Evolutionary conservation across 345 rosid genomes (phyloP), one percentile per base, ranked within the genome.

Genomic region (Nasturtium officinale): DNA sequence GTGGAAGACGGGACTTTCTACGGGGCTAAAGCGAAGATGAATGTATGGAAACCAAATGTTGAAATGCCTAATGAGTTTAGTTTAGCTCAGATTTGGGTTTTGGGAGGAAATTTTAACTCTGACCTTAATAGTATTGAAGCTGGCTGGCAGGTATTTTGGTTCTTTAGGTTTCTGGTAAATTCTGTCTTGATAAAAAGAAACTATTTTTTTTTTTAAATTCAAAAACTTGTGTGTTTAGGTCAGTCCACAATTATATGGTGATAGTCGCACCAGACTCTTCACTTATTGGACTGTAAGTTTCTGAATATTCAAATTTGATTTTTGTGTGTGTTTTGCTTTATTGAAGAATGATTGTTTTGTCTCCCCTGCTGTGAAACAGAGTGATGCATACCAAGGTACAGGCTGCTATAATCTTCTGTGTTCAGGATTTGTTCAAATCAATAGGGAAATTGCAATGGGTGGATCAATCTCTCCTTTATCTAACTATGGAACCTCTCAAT

Each of bases 41-140:
- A 88, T 65, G 93, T 88, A 11, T 88, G 93, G 93, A 80, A 86
- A 61, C 93, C 93, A 3, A 77, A 82, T 67, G 85, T 84, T 7
- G 86, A 88, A 61, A 87, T 82, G 72, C 78, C 86, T 42, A 86
- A 86, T 79, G 93, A 88, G 69, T 88, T 88, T 75, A 88, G 90
- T 75, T 72, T 88, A 35, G 87, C 90, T 64, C 93, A 88, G 79
- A 78, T 88, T 56, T 88, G 93, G 93, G 81, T 88, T 47, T 61
- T 88, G 11, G 93, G 93, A 73, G 89, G 93, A 20, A 80, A 87
- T 47, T 94, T 94, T 23, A 82, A 86, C 76, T 73, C 77, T 62
- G 90, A 87, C 82, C 90, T 88, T 60, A 88, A 86, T 59, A 88
- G 90, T 70, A 88, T 88, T 70, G 93, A 88, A 83, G 93, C 90